These are phyloP conservation scores for Magnaporthiopsis incrustans DNA, from an alignment of 2,329 filamentous ascomycete species.

Conservation along the genomic window DNA sequence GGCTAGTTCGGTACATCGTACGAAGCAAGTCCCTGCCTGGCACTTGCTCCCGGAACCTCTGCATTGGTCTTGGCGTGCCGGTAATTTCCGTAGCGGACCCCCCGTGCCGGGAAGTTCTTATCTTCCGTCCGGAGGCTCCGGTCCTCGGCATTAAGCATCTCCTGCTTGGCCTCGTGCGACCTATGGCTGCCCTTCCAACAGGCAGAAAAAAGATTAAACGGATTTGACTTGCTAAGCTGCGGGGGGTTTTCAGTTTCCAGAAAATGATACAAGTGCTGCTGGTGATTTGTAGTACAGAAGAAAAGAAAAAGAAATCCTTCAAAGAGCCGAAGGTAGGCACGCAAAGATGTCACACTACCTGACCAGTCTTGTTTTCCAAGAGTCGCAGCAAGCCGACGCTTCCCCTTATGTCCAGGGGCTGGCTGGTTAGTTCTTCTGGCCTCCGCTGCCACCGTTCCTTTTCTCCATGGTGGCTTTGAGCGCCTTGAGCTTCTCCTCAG, in stretches of 20 bases:
- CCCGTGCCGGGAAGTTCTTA: too few species aligned
- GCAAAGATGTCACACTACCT: not conserved
- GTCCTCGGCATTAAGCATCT: too few species aligned
- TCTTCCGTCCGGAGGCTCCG: too few species aligned
- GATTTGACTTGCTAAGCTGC: not conserved
- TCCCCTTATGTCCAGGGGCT: not conserved
- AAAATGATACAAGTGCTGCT: not conserved
- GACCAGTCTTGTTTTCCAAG: not conserved
- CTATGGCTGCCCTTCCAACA: too few species aligned
- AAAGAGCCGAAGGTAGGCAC: not conserved
- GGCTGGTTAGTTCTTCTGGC: not conserved
- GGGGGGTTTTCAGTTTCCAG: not conserved
- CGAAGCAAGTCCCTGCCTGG: too few species aligned
- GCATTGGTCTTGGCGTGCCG: too few species aligned
- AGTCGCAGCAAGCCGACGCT: not conserved
- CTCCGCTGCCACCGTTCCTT: conserved; percentile 19
- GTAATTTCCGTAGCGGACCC: too few species aligned
- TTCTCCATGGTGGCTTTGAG: conserved; percentile 66
- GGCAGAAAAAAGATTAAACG: not conserved
- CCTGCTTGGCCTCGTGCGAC: too few species aligned
- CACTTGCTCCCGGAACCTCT: too few species aligned
- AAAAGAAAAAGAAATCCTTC: not conserved
- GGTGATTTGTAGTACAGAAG: not conserved
- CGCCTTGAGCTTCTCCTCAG: conserved; percentile 73
- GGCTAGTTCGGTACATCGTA: too few species aligned